Percentiles rank a stretch among this genome's conserved stretches.
Evolutionary conservation across 2,329 filamentous ascomycete genomes (phyloP).

Genomic region (Clarireedia sp.): DNA sequence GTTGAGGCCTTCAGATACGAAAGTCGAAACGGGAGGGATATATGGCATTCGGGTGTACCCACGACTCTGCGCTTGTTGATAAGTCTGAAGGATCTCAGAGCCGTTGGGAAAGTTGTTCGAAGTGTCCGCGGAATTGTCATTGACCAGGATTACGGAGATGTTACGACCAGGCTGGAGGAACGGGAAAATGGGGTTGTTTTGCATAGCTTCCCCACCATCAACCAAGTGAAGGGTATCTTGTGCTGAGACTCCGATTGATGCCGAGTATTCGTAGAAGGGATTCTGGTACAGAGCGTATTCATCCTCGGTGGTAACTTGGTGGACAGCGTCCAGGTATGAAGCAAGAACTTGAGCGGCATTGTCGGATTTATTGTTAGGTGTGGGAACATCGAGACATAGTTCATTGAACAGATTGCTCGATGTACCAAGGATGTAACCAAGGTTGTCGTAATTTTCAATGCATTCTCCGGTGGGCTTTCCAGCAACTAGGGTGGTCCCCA

Average conservation of each 20-base stretch:
- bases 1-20: constrained; percentile 28
- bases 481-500: constrained; percentile 49
- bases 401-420: constrained; percentile 35
- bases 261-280: constrained; percentile 45
- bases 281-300: constrained; percentile 48
- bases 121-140: constrained; percentile 39
- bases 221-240: constrained; percentile 33
- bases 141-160: constrained; percentile 37
- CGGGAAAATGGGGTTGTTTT: constrained; percentile 41
- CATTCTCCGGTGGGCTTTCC: constrained; percentile 38
- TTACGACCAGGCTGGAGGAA: constrained; percentile 35
- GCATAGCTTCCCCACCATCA: constrained; percentile 38
- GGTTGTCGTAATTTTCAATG: constrained; percentile 39
- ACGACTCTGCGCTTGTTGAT: constrained; percentile 15
- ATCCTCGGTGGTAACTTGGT: constrained; percentile 27
- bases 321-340: constrained; percentile 26
- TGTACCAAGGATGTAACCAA: constrained; percentile 40
- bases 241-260: constrained; percentile 25
- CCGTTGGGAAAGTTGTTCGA: constrained; percentile 35
- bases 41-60: constrained; percentile 35
- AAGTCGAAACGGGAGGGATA: constrained; percentile 32
- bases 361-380: constrained; percentile 13
- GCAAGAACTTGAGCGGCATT: constrained; percentile 21
- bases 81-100: constrained; percentile 31
- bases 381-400: constrained; percentile 12